Percentiles rank a stretch among this genome's conserved stretches.
Conservation (phyloP, 202 grass and related monocot genomes). For the Saccharum hybrid region DNA sequence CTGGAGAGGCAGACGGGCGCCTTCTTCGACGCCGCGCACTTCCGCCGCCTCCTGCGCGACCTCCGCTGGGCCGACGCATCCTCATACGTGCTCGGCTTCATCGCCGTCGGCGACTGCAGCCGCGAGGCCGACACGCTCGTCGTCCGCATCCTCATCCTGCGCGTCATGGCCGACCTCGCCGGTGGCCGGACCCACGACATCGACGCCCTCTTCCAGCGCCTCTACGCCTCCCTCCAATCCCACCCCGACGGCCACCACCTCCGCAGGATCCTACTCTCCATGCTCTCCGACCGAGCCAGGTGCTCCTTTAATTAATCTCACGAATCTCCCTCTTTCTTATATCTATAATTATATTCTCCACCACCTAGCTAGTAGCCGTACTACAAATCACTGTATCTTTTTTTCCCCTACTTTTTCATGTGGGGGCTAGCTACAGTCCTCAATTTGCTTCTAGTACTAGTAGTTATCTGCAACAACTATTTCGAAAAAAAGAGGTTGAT, state of each 20-base stretch:
- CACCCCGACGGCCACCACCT: not conserved
- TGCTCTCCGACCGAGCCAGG: conserved; percentile 14
- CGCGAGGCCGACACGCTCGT: not conserved
- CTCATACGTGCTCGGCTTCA: conserved; percentile 5
- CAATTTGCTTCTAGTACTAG: not conserved
- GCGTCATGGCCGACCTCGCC: not conserved
- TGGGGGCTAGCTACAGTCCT: not conserved
- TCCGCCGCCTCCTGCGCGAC: not conserved
- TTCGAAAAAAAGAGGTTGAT: not conserved
- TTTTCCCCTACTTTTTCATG: too few species aligned
- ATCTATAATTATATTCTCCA: too few species aligned
- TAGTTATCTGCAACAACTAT: not conserved
- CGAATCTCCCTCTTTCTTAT: not conserved
- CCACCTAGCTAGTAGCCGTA: too few species aligned
- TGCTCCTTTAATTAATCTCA: not conserved
- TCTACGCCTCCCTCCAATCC: not conserved
- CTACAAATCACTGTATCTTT: too few species aligned
- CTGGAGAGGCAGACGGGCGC: not conserved
- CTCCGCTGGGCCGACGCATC: not conserved
- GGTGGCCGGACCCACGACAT: not conserved
- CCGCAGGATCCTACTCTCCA: conserved; percentile 3
- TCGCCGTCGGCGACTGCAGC: not conserved
- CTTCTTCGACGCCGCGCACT: not conserved
- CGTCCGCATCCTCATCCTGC: not conserved
- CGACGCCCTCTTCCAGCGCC: not conserved